phyloP scores from a whole-genome alignment of 495 filamentous ascomycete genomes.

The Astrocystis sublimbata region DNA sequence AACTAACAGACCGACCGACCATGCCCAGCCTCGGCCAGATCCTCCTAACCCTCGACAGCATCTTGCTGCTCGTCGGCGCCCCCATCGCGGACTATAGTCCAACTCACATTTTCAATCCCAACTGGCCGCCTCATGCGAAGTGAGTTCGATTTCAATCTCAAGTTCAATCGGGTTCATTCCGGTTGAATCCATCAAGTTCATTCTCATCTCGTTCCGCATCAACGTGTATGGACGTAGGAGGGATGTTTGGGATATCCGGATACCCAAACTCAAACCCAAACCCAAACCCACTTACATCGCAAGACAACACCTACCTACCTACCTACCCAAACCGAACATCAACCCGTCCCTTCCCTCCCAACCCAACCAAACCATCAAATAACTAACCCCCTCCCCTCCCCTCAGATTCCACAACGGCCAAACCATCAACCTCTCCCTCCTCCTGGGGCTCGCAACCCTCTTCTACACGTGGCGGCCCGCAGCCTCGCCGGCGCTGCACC shows the following conservation, averaged over 20 bases:
- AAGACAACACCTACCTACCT: no score
- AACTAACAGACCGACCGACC: no score
- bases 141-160: slow-evolving; percentile 16
- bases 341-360: neutral
- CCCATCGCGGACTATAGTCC: slow-evolving; percentile 51
- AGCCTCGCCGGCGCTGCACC: slow-evolving; percentile 23
- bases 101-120: slow-evolving; percentile 57
- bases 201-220: no score
- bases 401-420: slow-evolving; percentile 57
- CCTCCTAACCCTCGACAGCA: slow-evolving; percentile 46
- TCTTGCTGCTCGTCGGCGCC: slow-evolving; percentile 43
- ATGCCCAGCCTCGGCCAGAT: no score
- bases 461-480: slow-evolving; percentile 49
- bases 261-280: no score
- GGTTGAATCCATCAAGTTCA: no score
- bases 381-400: neutral
- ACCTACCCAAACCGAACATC: no score
- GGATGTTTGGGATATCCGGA: no score
- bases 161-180: neutral
- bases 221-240: no score
- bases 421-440: slow-evolving; percentile 52
- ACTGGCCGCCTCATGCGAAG: slow-evolving; percentile 59
- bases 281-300: no score
- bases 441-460: slow-evolving; percentile 47
- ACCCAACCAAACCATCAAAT: neutral